A percentile compares a stretch with the other conserved stretches of the same genome.
These are phyloP conservation scores for Acanthamoeba lugdunensis DNA, from an alignment of 208 protist genomes.

Conservation along the genomic window DNA sequence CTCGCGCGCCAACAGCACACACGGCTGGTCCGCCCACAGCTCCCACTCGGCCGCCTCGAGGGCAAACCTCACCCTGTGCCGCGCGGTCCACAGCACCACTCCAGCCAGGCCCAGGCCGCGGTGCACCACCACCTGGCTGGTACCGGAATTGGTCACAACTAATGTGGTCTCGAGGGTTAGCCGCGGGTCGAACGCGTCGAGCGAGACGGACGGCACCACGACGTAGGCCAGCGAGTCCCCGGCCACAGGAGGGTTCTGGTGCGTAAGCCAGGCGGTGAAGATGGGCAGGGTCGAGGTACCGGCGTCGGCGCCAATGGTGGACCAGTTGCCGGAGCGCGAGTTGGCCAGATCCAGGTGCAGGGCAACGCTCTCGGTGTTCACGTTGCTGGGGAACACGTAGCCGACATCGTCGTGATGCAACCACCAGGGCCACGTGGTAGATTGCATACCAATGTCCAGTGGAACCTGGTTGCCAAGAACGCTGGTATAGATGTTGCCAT, in stretches of 20 bases:
- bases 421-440: not conserved
- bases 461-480: not conserved
- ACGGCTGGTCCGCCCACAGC: not conserved
- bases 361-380: not conserved
- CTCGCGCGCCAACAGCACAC: not conserved
- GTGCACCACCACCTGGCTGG: not conserved
- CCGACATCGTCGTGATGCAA: slow-evolving; percentile 10
- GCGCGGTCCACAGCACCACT: not conserved
- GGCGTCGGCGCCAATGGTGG: not conserved
- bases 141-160: not conserved
- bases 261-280: slow-evolving; percentile 35
- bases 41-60: not conserved
- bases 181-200: not conserved
- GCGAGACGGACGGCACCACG: not conserved
- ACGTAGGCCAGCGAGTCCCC: slow-evolving; percentile 44
- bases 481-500: not conserved
- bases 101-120: not conserved
- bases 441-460: not conserved
- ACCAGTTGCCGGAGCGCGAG: no score
- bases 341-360: no score
- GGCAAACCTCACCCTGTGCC: no score
- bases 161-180: no score
- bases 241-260: not conserved
- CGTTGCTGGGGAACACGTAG: slow-evolving; percentile 8
- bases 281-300: not conserved